Percentiles rank a stretch among this genome's conserved stretches.
Conservation (phyloP, 2,329 filamentous ascomycete species). For the Cercospora sp. region DNA sequence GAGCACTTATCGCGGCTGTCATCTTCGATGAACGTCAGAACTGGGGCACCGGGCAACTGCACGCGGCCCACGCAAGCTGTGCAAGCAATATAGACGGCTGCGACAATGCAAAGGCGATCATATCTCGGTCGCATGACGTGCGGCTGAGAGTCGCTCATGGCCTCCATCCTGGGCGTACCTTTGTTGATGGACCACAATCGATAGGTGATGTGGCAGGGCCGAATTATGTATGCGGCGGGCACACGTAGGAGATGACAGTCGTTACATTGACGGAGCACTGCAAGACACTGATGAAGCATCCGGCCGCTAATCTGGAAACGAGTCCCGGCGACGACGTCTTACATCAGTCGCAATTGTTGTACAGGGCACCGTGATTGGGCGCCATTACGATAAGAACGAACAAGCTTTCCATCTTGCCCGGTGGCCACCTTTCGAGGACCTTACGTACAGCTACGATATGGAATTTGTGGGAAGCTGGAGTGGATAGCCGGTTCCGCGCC, state of each 20-base stretch:
- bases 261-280: not conserved
- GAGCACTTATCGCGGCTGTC: not conserved
- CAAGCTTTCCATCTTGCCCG: not conserved
- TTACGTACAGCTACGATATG: not conserved
- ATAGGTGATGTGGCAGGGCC: not conserved
- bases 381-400: not conserved
- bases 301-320: not conserved
- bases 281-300: not conserved
- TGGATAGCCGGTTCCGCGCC: not conserved
- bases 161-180: not conserved
- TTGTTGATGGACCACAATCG: not conserved
- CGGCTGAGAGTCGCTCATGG: not conserved
- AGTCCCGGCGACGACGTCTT: not conserved
- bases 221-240: not conserved
- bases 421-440: not conserved
- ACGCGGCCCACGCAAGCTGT: not conserved
- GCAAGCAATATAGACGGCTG: not conserved
- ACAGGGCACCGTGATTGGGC: not conserved
- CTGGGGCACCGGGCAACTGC: not conserved
- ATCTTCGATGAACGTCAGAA: not conserved
- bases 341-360: not conserved
- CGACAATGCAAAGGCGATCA: not conserved
- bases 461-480: not conserved
- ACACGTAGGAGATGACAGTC: not conserved
- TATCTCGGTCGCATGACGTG: not conserved